Evolutionary conservation across 2,329 filamentous ascomycete genomes (phyloP).

Genomic region (Mollisiaceae sp.): DNA sequence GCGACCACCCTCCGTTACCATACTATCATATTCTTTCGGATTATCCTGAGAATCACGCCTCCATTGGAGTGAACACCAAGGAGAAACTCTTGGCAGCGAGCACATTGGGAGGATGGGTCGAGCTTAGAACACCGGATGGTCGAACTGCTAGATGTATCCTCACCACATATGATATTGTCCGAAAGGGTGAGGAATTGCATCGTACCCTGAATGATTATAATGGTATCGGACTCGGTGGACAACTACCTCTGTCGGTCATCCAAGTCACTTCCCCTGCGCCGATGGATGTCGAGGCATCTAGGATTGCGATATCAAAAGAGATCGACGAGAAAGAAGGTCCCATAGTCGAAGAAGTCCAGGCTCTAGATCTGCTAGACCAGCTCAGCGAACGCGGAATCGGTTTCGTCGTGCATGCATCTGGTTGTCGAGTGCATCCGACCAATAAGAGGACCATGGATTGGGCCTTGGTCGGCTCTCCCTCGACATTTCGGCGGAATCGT

Average conservation of each 20-base stretch:
- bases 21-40: neutral
- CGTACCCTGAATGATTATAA: neutral
- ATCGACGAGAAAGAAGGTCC: neutral
- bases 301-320: neutral
- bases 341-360: neutral
- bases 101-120: neutral
- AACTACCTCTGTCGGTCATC: neutral
- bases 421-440: neutral
- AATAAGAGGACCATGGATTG: neutral
- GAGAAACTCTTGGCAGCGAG: neutral
- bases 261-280: neutral
- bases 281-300: neutral
- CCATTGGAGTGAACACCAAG: neutral
- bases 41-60: neutral
- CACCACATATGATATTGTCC: neutral
- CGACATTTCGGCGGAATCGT: neutral
- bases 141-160: neutral
- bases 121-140: neutral
- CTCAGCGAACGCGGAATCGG: neutral
- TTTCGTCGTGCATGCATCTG: conserved; percentile 1
- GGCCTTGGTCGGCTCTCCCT: neutral
- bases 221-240: neutral
- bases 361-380: neutral
- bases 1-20: neutral
- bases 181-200: neutral